A percentile compares a stretch with the other conserved stretches of the same genome.
These are phyloP conservation scores for Oryza longistaminata DNA, from an alignment of 176 grass and related monocot species.

Conservation along the genomic window DNA sequence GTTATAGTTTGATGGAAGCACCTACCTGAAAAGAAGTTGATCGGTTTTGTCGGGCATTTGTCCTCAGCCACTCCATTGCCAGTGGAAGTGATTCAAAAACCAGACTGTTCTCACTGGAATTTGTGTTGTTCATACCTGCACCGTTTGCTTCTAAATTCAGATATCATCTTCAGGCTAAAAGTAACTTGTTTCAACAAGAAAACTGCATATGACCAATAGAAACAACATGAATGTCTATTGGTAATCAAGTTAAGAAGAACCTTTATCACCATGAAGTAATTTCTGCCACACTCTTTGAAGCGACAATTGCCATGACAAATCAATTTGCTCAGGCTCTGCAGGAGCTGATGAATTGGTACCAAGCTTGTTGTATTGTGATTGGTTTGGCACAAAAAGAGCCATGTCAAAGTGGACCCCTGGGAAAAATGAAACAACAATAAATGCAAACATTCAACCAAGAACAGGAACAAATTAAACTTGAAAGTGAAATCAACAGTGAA, in stretches of 20 bases:
- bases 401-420: conserved; percentile 73
- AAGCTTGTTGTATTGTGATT: conserved; percentile 87
- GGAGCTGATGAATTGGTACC: conserved; percentile 69
- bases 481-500: not conserved
- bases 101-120: conserved; percentile 41
- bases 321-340: conserved; percentile 72
- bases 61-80: conserved; percentile 81
- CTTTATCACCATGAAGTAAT: conserved; percentile 57
- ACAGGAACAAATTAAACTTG: not conserved
- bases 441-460: conserved; percentile 10
- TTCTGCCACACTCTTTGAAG: conserved; percentile 88
- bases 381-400: conserved; percentile 94
- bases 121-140: conserved; percentile 50
- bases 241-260: conserved; percentile 30
- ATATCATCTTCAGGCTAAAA: not conserved
- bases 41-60: conserved; percentile 48
- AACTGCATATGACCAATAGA: conserved; percentile 12
- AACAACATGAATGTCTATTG: not conserved
- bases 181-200: not conserved
- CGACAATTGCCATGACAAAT: conserved; percentile 86
- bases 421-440: conserved; percentile 25
- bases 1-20: not conserved
- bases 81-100: conserved; percentile 76
- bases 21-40: conserved; percentile 68
- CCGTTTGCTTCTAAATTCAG: conserved; percentile 12